Evolutionary conservation across 441 rosid genomes (phyloP).

Genomic region (Adansonia gregorii): DNA sequence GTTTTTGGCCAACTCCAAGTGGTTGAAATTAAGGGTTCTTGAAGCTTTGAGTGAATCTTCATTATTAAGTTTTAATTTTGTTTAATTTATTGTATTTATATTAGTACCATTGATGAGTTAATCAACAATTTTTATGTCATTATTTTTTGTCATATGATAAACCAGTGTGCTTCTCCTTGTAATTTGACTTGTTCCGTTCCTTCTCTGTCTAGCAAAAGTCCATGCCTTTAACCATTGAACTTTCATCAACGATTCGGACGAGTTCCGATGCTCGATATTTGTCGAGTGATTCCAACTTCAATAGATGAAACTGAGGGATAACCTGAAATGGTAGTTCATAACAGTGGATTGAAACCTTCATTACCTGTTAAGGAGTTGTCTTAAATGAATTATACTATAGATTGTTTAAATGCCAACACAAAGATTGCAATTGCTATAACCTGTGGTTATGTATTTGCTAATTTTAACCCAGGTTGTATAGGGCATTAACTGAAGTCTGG

Average conservation of each 20-base stretch:
- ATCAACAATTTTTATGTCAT: slow-evolving; percentile 8
- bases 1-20: neutral
- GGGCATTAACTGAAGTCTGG: slow-evolving; percentile 36
- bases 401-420: neutral
- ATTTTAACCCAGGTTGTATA: slow-evolving; percentile 43
- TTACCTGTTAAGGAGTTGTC: neutral
- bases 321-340: neutral
- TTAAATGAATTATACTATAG: too few species aligned
- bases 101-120: too few species aligned
- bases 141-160: neutral
- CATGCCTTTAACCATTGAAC: too few species aligned
- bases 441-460: neutral
- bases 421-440: neutral
- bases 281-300: neutral
- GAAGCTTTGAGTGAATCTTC: neutral
- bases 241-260: too few species aligned
- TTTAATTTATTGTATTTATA: too few species aligned
- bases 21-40: slow-evolving; percentile 15
- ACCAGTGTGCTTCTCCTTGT: neutral
- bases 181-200: neutral
- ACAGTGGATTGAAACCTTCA: neutral
- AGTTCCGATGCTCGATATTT: neutral
- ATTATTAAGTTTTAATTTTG: too few species aligned
- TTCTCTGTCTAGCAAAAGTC: too few species aligned
- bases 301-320: neutral